A percentile compares a stretch with the other conserved stretches of the same genome.
phyloP scores from a whole-genome alignment of 371 early-diverging fungal genomes.

The Mortierella sp. region DNA sequence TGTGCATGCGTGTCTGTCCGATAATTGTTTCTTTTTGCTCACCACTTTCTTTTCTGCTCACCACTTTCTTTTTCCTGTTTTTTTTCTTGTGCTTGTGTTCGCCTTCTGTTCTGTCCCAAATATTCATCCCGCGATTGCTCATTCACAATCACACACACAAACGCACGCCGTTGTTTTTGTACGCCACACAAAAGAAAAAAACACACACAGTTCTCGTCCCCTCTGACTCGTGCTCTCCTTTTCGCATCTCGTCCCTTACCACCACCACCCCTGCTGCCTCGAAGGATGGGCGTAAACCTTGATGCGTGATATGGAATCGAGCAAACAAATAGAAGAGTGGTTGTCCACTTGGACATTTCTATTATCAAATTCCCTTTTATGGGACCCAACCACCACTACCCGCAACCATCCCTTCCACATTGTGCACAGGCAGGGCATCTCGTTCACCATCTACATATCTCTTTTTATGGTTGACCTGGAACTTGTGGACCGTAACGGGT shows the following conservation, averaged over 20 bases:
- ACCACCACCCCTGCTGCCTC: not conserved
- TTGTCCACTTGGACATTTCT: slow-evolving; percentile 11
- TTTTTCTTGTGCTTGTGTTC: slow-evolving; percentile 3
- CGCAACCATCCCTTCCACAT: not conserved
- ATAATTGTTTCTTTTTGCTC: not conserved
- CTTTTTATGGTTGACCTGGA: not conserved
- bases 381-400: not conserved
- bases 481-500: too few species aligned
- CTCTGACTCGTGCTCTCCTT: not conserved
- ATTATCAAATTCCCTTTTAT: not conserved
- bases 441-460: not conserved
- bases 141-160: not conserved
- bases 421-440: too few species aligned
- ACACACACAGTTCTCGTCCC: not conserved
- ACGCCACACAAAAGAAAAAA: not conserved
- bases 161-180: not conserved
- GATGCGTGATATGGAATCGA: not conserved
- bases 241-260: not conserved
- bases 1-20: not conserved
- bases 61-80: not conserved
- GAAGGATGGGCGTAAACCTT: not conserved
- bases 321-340: not conserved
- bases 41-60: not conserved
- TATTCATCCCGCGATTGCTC: not conserved
- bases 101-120: not conserved